Evolutionary conservation across 1,284 basidiomycete genomes (phyloP), one percentile per base, ranked within the genome.

Genomic region (Irpex sp.): DNA sequence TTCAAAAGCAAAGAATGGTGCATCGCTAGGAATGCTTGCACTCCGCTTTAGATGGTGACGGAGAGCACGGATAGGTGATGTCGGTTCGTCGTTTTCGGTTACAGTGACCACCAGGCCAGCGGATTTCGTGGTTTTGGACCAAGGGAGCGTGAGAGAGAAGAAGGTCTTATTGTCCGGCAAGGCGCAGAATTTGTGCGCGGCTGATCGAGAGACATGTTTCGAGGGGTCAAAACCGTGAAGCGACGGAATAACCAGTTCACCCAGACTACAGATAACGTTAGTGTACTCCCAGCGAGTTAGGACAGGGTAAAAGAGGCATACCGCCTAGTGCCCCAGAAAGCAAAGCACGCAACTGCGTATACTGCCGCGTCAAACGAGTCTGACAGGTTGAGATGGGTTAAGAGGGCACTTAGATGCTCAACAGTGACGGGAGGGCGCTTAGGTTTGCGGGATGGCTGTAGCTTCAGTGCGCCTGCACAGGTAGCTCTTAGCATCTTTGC

Each of bases 371-470:
- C 62, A 31, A 62, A 61, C 6, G 64, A 40, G 38, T 62, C 21
- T 5, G 64, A 34, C 7, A 62, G 55, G 19, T 66, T 57, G 15
- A 66, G 62, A 5, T 15, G 21, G 17, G 8, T n/a, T 52, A 11
- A 8, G 51, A 79, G 67, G 0, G 69, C 65, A 17, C 65, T 36
- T 40, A 79, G 58, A 48, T 77, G 75, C n/a, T 74, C 68, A 2
- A 74, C 65, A 9, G 76, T 74, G 2, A 78, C 73, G 0, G 74
- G 77, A 0, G 72, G 66, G 0, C 71, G 62, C 40, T 72, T 70
- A 4, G 70, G 55, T 1, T 62, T 37, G 2, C 56, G 4, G 7
- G 71, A 40, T 1, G 75, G 74, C 0, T 65, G 66, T 11, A 75
- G 37, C 31, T 75, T 74, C 1, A 44, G 8, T 1, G 72, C 68